Evolutionary conservation across 1,284 basidiomycete genomes (phyloP), one percentile per base, ranked within the genome.

Genomic region (Fomitopsis schrenkii): DNA sequence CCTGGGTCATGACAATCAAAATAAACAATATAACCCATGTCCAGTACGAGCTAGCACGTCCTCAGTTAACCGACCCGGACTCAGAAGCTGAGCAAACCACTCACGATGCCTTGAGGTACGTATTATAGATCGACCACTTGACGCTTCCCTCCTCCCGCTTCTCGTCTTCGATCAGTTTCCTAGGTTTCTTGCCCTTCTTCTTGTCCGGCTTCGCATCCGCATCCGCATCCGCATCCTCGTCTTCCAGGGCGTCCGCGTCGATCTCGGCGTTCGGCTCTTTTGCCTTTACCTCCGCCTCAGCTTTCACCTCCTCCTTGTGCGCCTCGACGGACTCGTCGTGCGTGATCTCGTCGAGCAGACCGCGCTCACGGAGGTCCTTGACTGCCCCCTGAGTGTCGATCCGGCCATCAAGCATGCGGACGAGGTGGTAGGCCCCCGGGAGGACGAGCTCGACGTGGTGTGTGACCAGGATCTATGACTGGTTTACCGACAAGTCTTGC

Each of bases 101-200:
- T 64, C 62, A 87, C 85, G 86, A 88, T 46, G 87, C 87, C 67
- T 83, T 80, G 61, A 95, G 77, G 71, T 94, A 94, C 14, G 84
- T 87, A 64, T 87, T 86, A 72, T 95, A 95, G 50, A 93, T 87
- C 2, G 74, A 71, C 88, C 88, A 91, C 69, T 93, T 91, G 40
- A 95, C 92, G 57, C 84, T 83, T 2, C 92, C 92, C 1, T 81
- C 79, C 46, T 90, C 86, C 22, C 92, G 77, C 66, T 88, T 86
- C 70, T 91, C 89, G 57, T 88, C 88, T 62, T 86, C 82, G 10
- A 91, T 74, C 7, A 91, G 76, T 67, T 88, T 88, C 59, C 85
- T 76, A 0, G 87, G 82, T 67, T 85, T 84, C 74, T 85, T 86
- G n/a, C 56, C 63, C 55, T 72, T 74, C 54, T 72, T 74, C 7